Conservation (phyloP, 495 filamentous ascomycete genomes). For the Hypoxylon fuscum region DNA sequence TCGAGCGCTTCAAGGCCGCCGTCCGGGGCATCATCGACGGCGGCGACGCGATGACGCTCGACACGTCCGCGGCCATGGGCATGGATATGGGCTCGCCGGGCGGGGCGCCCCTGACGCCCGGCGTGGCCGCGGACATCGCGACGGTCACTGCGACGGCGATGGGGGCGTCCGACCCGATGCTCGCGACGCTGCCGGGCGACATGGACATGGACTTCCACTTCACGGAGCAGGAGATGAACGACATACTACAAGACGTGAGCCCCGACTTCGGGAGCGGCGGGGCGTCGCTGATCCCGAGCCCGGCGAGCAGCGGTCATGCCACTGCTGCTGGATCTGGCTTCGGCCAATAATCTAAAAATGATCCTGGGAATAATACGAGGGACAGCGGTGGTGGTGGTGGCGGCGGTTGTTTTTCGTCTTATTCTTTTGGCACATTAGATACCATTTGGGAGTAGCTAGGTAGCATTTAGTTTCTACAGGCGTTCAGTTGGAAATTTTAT, state of each 20-base stretch:
- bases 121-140: slow-evolving; percentile 20
- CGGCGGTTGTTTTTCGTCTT: slow-evolving; percentile 4
- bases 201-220: slow-evolving; percentile 46
- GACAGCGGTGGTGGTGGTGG: neutral
- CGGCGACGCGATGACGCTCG: no score
- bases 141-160: slow-evolving; percentile 4
- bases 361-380: neutral
- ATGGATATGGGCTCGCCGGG: slow-evolving; percentile 2
- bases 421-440: slow-evolving; percentile 32
- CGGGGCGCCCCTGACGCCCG: slow-evolving; percentile 11
- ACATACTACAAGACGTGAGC: slow-evolving; percentile 49
- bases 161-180: slow-evolving; percentile 12
- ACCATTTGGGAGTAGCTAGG: slow-evolving; percentile 47
- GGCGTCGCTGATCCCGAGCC: slow-evolving; percentile 10
- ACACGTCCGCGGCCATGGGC: neutral
- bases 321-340: slow-evolving; percentile 7
- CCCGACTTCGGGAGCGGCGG: slow-evolving; percentile 18
- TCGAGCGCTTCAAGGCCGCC: slow-evolving; percentile 57
- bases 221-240: slow-evolving; percentile 49
- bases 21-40: no score
- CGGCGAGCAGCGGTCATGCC: neutral
- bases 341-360: slow-evolving; percentile 10
- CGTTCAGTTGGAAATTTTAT: neutral
- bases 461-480: slow-evolving; percentile 27
- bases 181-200: slow-evolving; percentile 18